Evolutionary conservation across 225 moss, liverwort and hornwort genomes (phyloP).

Genomic region (Climacium dendroides): DNA sequence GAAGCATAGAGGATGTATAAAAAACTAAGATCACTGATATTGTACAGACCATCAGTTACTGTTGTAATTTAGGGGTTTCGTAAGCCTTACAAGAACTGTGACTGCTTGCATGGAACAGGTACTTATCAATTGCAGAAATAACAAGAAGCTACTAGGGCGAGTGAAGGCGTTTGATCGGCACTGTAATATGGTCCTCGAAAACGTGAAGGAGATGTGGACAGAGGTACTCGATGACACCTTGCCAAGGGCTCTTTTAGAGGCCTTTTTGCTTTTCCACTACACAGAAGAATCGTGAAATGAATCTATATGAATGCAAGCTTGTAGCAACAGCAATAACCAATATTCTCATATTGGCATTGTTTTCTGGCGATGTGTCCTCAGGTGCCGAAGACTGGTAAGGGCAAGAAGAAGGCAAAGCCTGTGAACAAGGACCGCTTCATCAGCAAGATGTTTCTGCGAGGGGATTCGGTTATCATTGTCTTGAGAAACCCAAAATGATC

Average conservation of each 20-base stretch:
- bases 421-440: conserved; percentile 97
- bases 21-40: background rate
- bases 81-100: background rate
- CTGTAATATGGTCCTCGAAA: conserved; percentile 95
- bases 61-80: background rate
- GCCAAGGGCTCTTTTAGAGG: background rate
- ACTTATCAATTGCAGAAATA: conserved; percentile 86
- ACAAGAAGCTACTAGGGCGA: conserved; percentile 85
- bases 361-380: background rate
- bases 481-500: conserved; percentile 78
- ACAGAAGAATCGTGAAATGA: background rate
- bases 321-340: background rate
- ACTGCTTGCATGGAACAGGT: conserved; percentile 28
- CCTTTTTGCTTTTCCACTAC: background rate
- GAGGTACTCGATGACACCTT: conserved; percentile 33
- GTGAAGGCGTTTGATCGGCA: conserved; percentile 94
- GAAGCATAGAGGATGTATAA: background rate
- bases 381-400: conserved; percentile 94
- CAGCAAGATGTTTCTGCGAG: conserved; percentile 94
- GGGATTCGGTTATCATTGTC: conserved; percentile 92
- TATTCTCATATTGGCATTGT: background rate
- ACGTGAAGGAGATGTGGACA: conserved; percentile 98
- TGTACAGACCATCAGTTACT: background rate
- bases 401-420: conserved; percentile 85
- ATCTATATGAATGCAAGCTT: background rate